Percentiles rank a stretch among this genome's conserved stretches.
Conservation (phyloP, 202 grass and related monocot genomes). For the Saccharum hybrid region DNA sequence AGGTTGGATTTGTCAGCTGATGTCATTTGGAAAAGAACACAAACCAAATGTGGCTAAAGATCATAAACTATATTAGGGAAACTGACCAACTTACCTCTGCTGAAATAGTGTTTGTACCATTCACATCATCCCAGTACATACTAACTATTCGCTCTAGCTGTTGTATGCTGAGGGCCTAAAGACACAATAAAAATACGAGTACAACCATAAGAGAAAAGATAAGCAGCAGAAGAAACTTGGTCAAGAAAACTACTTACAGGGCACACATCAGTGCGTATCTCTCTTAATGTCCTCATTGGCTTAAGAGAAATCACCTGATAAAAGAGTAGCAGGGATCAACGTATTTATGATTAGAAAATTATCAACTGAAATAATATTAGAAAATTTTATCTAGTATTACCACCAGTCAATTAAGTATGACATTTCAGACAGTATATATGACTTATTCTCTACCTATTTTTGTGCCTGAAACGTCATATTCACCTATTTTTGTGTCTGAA, state of each 20-base stretch:
- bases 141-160: constrained; percentile 88
- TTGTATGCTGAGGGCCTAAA: constrained; percentile 81
- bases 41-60: constrained; percentile 39
- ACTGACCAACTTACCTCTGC: constrained; percentile 64
- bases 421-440: neutral
- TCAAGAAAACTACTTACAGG: constrained; percentile 64
- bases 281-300: constrained; percentile 75
- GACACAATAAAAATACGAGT: constrained; percentile 46
- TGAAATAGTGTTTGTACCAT: constrained; percentile 86
- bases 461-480: neutral
- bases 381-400: constrained; percentile 3
- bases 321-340: constrained; percentile 23
- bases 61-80: constrained; percentile 30
- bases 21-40: constrained; percentile 31
- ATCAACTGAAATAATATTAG: neutral
- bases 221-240: constrained; percentile 38
- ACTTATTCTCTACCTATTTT: neutral
- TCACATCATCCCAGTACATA: constrained; percentile 94
- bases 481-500: neutral
- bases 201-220: constrained; percentile 36
- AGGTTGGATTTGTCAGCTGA: constrained; percentile 26
- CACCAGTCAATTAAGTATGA: neutral
- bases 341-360: constrained; percentile 33
- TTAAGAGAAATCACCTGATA: constrained; percentile 87
- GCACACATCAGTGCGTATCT: constrained; percentile 85